Conservation (phyloP, 2,329 filamentous ascomycete genomes). For the Paraphaeosphaeria sporulosa region DNA sequence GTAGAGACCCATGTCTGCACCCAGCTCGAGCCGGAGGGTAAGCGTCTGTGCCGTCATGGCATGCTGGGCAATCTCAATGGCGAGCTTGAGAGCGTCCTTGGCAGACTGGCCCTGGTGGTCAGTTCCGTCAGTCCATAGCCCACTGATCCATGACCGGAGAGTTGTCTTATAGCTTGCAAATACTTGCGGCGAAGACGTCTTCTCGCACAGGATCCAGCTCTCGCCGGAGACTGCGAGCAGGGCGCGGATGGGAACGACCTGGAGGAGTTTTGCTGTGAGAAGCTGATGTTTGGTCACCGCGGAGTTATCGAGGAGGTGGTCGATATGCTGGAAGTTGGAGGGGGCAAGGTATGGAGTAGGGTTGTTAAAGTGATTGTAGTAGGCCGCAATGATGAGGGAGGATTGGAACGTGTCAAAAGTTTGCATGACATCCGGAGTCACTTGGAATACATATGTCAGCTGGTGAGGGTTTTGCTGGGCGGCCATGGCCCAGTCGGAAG, state of each 20-base stretch:
- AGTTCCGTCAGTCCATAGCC: conserved; percentile 31
- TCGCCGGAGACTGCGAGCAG: conserved; percentile 55
- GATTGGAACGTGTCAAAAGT: conserved; percentile 47
- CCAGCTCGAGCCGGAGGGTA: conserved; percentile 30
- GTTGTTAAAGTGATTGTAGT: conserved; percentile 36
- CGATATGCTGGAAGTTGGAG: conserved; percentile 23
- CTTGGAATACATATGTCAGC: conserved; percentile 36
- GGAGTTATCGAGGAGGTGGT: conserved; percentile 35
- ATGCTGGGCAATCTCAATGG: conserved; percentile 37
- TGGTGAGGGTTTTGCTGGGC: conserved; percentile 28
- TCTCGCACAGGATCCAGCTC: conserved; percentile 55
- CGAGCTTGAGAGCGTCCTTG: conserved; percentile 35
- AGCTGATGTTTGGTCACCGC: conserved; percentile 37
- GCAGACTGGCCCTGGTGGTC: conserved; percentile 22
- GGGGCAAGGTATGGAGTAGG: conserved; percentile 23
- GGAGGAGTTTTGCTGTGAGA: conserved; percentile 48
- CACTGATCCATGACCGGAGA: conserved; percentile 47
- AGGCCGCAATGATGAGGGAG: conserved; percentile 45
- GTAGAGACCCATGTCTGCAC: conserved; percentile 46
- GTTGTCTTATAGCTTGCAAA: conserved; percentile 42
- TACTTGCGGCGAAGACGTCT: conserved; percentile 44
- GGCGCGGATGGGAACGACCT: conserved; percentile 50
- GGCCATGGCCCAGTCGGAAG: conserved; percentile 32
- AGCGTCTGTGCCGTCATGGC: conserved; percentile 30
- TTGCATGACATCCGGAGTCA: conserved; percentile 20